These are phyloP conservation scores for Ceratocystis diversiconidia DNA, from an alignment of 2,329 filamentous ascomycete species.

Conservation along the genomic window DNA sequence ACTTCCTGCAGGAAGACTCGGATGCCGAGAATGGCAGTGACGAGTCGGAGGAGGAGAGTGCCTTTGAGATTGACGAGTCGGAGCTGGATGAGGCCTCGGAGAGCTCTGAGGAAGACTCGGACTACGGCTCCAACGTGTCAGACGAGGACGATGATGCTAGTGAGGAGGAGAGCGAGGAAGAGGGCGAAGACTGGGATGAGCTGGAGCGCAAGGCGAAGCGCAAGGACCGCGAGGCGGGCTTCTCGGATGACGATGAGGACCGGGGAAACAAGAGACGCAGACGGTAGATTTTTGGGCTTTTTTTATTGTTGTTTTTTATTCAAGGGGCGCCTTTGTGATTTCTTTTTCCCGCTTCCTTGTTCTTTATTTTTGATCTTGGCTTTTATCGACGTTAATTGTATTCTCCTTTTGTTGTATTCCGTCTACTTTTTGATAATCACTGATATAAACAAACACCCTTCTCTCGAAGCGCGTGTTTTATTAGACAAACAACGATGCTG, in stretches of 20 bases:
- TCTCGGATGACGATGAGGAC: constrained; percentile 51
- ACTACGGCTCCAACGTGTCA: constrained; percentile 81
- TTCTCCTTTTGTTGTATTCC: too few species aligned
- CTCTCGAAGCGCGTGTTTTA: not conserved
- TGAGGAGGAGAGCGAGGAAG: constrained; percentile 49
- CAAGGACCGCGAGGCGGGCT: constrained; percentile 51
- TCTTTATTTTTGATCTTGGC: constrained; percentile 5
- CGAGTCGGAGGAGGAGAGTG: constrained; percentile 68
- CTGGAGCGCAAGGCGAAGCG: constrained; percentile 83
- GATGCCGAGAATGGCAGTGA: constrained; percentile 68
- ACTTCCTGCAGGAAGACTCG: constrained; percentile 74
- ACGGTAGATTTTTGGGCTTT: constrained; percentile 18
- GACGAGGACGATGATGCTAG: constrained; percentile 61
- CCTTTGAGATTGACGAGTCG: constrained; percentile 78
- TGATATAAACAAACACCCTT: not conserved
- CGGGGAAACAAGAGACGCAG: constrained; percentile 45
- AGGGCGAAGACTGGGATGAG: constrained; percentile 87
- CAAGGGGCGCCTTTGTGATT: constrained; percentile 8
- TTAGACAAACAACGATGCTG: not conserved
- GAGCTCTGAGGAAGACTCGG: constrained; percentile 67
- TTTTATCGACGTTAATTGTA: too few species aligned
- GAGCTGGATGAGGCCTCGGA: constrained; percentile 74
- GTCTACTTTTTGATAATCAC: not conserved
- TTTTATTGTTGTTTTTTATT: constrained; percentile 4
- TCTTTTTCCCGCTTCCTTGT: constrained; percentile 7